phyloP scores from a whole-genome alignment of 345 rosid species.

The Fremontodendron californicum region DNA sequence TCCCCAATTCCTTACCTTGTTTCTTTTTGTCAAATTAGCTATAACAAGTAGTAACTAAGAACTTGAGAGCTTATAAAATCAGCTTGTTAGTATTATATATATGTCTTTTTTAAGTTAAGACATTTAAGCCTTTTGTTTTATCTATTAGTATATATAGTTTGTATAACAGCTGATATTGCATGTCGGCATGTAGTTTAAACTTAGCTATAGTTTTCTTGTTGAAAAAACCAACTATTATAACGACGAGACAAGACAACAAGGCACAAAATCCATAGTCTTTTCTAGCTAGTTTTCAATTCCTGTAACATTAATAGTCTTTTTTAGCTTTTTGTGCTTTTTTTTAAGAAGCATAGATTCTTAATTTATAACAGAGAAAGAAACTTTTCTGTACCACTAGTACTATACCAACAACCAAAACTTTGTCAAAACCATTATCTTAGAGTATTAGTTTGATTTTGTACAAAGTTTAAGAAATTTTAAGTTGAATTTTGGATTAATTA shows the following conservation, averaged over 20 bases:
- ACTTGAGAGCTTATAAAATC: not conserved
- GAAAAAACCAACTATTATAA: not conserved
- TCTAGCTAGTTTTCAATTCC: not conserved
- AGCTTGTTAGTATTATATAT: not conserved
- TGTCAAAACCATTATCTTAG: too few species aligned
- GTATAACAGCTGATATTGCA: not conserved
- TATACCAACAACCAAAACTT: too few species aligned
- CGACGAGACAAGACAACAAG: not conserved
- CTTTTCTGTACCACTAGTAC: too few species aligned
- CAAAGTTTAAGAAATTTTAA: too few species aligned
- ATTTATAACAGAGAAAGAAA: too few species aligned
- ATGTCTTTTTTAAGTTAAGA: not conserved
- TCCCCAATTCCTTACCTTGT: not conserved
- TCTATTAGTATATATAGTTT: not conserved
- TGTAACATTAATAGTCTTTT: not conserved
- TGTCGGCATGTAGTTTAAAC: constrained; percentile 7
- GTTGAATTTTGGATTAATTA: too few species aligned
- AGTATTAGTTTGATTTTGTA: too few species aligned
- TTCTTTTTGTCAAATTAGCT: not conserved
- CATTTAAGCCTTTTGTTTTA: not conserved
- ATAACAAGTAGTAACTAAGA: not conserved
- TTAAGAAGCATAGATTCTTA: too few species aligned
- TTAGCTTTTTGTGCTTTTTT: too few species aligned
- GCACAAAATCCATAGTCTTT: not conserved
- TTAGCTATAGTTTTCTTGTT: not conserved